Base-by-base conservation (phyloP, 495 filamentous ascomycete species). In the Penicillium bialowiezense region DNA sequence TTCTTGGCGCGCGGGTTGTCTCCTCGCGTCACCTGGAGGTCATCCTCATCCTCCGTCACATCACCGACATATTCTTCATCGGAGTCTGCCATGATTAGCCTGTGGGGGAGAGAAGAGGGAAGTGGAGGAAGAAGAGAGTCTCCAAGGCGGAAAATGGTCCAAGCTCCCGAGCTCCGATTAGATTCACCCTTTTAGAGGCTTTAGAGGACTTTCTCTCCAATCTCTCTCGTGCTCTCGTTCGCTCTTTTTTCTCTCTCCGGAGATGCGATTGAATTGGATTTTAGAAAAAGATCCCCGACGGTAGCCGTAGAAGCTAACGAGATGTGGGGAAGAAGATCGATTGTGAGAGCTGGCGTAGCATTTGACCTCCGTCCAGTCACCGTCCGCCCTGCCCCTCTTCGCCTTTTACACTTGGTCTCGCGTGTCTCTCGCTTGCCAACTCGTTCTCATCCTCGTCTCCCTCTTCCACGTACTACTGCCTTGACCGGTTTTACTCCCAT, bases 31-130 rank as follows among this genome's bases (percentile, higher is more conserved):
- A 59, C 78, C 70, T 50, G 76, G 69, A 53, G 71, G 71, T 91
- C 88, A 60, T 90, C 87, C 41, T 93, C 91, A 59, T 96, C 91
- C 55, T 90, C 90, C 5, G 89, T 90, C 44, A 79, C 71, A 43
- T 83, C 82, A 43, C 81, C 85, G 53, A 91, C 79, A 63, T 90
- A 96, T 54, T 96, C 91, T 55, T 85, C 88, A 60, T 97, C 85
- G 48, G 86, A 92, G 52, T 74, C 72, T 12, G 70, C 70, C 72
- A 75, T 75, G 20, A 41, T 48, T 20, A 12, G 8, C 28, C 15
- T 7, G 12, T 23, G 41, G 8, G 7, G 21, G 28, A 10, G n/a
- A 20, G 28, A 31, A 34, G 32, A 41, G 29, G n/a, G n/a, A n/a
- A n/a, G n/a, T n/a, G n/a, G n/a, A 18, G 32, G 39, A 43, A 24